Base-by-base conservation (phyloP, 1,139 yeast species). In the Blastobotrys petasosporus region DNA sequence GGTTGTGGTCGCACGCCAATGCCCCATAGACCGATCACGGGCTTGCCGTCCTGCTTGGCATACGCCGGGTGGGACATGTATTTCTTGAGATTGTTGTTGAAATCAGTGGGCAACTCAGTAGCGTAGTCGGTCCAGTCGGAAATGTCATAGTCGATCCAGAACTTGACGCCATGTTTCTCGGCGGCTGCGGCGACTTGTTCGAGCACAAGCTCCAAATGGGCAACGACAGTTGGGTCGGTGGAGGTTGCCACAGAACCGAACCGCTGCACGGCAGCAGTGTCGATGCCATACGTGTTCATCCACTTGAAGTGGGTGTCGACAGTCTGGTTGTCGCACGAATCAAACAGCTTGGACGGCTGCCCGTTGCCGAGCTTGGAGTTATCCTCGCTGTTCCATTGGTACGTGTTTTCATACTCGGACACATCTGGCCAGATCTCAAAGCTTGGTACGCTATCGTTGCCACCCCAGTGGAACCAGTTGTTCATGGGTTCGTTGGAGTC, bases 371-470 rank as follows among this genome's bases (percentile, higher is more conserved):
- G 30, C 30, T 30, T 35, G 28, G 44, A 12, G 17, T 41, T 20
- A 8, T 11, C 28, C 15, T 35, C 34, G 6, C 7, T 20, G 25
- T 20, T 20, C 44, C 44, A 41, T 16, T 41, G 40, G 44, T 41
- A 41, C 3, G 33, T 28, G 10, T 34, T 9, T 3, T 13, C 15
- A 34, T 41, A 41, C 17, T 41, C 44, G 10, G 40, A 20, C 17
- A 20, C 29, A 29, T 41, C 44, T 17, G 44, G 44, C 44, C 44
- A 41, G 11, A 41, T 39, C 3, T 41, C 44, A 20, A 41, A 41
- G 8, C 40, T 28, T n/a, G 37, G 23, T 8, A n/a, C 28, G 11
- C 15, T 11, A 3, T 17, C 32, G 29, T 31, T 37, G 28, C 35
- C 13, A 5, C 44, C 40, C 44, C 44, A 41, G 16, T 41, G 44